Evolutionary conservation across 1,139 yeast genomes (phyloP).

Genomic region (Suhomyces guaymorum): DNA sequence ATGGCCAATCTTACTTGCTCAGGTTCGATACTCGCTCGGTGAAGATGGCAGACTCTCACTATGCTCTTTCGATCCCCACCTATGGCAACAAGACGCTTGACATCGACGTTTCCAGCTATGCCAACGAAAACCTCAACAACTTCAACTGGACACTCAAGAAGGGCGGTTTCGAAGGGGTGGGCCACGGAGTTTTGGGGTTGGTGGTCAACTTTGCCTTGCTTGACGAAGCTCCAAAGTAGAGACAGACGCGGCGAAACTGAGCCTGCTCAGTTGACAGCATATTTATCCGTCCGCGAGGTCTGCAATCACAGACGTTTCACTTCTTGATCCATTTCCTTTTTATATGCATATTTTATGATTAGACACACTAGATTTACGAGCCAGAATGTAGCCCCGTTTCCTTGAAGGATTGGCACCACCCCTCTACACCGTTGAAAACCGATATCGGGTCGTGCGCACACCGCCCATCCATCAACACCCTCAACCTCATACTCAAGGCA

Average conservation of each 20-base stretch:
- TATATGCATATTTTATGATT: too few species aligned
- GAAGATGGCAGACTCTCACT: conserved; percentile 43
- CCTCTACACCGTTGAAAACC: too few species aligned
- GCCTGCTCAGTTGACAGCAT: too few species aligned
- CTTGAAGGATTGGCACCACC: too few species aligned
- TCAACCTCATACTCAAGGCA: too few species aligned
- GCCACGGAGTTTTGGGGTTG: conserved; percentile 37
- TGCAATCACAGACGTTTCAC: too few species aligned
- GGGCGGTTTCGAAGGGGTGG: conserved; percentile 42
- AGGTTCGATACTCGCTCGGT: conserved; percentile 44
- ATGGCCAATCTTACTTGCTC: conserved; percentile 28
- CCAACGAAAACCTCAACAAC: conserved; percentile 44
- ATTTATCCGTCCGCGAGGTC: too few species aligned
- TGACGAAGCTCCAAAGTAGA: conserved; percentile 25
- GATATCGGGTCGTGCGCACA: conserved; percentile 4
- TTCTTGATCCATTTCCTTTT: too few species aligned
- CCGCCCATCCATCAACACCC: conserved; percentile 1
- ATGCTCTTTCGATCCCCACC: conserved; percentile 45
- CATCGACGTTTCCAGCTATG: conserved; percentile 40
- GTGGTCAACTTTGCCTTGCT: conserved; percentile 42
- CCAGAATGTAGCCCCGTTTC: too few species aligned
- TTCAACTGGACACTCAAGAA: conserved; percentile 47
- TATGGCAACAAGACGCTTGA: conserved; percentile 41
- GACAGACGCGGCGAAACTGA: too few species aligned
- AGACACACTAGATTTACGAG: too few species aligned